Evolutionary conservation across 202 grass and related monocot genomes (phyloP).

Genomic region (Digitaria exilis): DNA sequence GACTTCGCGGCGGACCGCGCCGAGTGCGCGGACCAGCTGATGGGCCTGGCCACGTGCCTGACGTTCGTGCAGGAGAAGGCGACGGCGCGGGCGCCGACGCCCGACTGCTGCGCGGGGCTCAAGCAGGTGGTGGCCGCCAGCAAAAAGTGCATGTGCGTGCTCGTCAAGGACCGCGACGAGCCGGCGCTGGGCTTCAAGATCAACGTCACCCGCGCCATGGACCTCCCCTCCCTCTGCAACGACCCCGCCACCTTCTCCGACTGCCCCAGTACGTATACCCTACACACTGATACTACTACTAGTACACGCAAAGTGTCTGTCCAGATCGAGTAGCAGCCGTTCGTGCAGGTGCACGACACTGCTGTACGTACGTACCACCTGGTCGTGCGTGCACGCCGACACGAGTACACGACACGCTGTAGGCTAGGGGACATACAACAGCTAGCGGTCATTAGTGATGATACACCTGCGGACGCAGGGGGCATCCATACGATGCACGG

Average conservation of each 20-base stretch:
- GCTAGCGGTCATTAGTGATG: no score
- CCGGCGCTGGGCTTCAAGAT: slow-evolving; percentile 69
- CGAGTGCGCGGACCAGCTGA: slow-evolving; percentile 70
- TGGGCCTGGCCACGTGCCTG: slow-evolving; percentile 82
- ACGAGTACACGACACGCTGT: no score
- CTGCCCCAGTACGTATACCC: slow-evolving; percentile 47
- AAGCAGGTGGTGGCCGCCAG: slow-evolving; percentile 51
- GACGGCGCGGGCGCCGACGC: slow-evolving; percentile 61
- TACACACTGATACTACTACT: not conserved
- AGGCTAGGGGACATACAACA: no score
- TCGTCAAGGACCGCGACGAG: slow-evolving; percentile 80
- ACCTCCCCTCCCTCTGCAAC: slow-evolving; percentile 34
- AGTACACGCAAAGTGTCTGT: not conserved
- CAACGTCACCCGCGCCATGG: slow-evolving; percentile 71
- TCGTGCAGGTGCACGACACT: not conserved
- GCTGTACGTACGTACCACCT: not conserved
- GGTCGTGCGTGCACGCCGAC: no score
- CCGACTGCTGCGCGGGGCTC: slow-evolving; percentile 76
- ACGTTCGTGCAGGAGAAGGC: slow-evolving; percentile 60
- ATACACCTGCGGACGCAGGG: not conserved
- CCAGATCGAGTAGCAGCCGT: not conserved
- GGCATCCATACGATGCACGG: not conserved
- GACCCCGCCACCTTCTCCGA: slow-evolving; percentile 53
- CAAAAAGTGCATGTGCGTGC: slow-evolving; percentile 74
- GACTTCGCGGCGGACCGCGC: slow-evolving; percentile 70